Base-by-base conservation (phyloP, 345 rosid genomes). In the Kandelia obovata region DNA sequence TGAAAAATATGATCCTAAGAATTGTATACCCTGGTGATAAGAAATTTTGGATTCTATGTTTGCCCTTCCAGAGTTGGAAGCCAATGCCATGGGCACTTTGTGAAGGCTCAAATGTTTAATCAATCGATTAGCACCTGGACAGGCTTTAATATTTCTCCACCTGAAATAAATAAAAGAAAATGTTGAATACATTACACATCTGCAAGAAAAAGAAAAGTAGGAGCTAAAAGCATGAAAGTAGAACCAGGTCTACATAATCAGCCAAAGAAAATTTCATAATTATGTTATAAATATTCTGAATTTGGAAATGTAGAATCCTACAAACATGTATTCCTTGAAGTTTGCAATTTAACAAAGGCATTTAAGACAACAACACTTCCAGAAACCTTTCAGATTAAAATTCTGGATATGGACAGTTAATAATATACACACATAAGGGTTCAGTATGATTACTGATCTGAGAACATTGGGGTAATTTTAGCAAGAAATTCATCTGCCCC, bases 61-160 rank as follows among this genome's bases (percentile, higher is more conserved):
- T 13, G 73, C 86, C 72, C 79, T 84, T 32, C 89, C 84, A 59
- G 97, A 95, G 74, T 95, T 95, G 20, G 99, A 95, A 67, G 97
- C 96, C 81, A 95, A 73, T 6, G 92, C 97, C 85, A 90, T 73
- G 21, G 93, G 91, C 30, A 92, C 85, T 9, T 86, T 89, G 71
- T 88, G 86, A 73, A 58, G 34, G 28, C 80, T 85, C 64, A 95
- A 78, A 87, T 95, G 99, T 58, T 79, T 82, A 76, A 92, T 87
- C 16, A 95, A 81, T 30, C 99, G 79, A 59, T 73, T 77, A 3
- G 94, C 96, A 83, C 99, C 99, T 0, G 99, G 96, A 55, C 86
- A 95, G 6, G 94, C 75, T 80, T 81, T 90, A 62, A 95, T 83
- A 51, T 87, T 87, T 72, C 86, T 69, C 82, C 84, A 70, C 74